These are phyloP conservation scores for Paramecium sexaurelia DNA, from an alignment of 73 alveolate species.

Conservation along the genomic window DNA sequence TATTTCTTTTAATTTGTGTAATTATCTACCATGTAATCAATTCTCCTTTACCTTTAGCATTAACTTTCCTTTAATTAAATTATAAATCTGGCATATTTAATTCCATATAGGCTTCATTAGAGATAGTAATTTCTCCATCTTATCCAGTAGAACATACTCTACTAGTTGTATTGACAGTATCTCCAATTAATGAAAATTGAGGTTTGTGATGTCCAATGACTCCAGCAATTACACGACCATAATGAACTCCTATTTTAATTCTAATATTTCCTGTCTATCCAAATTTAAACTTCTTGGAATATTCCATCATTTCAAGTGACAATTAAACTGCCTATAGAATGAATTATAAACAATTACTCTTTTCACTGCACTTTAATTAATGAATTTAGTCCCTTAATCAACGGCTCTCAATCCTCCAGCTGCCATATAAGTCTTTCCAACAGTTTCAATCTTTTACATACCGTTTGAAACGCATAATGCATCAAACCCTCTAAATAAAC, in stretches of 20 bases:
- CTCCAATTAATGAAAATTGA: constrained; percentile 94
- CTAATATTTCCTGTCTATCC: constrained; percentile 52
- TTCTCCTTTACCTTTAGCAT: constrained; percentile 72
- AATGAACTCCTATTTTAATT: constrained; percentile 96
- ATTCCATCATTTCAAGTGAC: constrained; percentile 61
- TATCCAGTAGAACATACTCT: constrained; percentile 90
- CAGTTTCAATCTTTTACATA: constrained; percentile 84
- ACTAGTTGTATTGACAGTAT: constrained; percentile 94
- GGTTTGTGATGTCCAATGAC: constrained; percentile 98
- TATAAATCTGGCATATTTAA: constrained; percentile 47
- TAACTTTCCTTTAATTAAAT: constrained; percentile 52
- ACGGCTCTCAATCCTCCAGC: constrained; percentile 88
- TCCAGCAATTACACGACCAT: constrained; percentile 97
- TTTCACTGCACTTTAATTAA: constrained; percentile 37
- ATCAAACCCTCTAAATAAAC: constrained; percentile 68
- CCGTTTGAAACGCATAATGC: constrained; percentile 63
- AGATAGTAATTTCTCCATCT: constrained; percentile 40
- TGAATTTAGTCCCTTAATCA: constrained; percentile 59
- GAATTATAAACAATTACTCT: constrained; percentile 18
- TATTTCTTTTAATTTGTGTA: constrained; percentile 4
- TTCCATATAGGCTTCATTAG: constrained; percentile 61
- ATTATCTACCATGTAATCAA: constrained; percentile 54
- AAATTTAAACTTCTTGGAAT: constrained; percentile 43
- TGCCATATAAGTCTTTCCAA: constrained; percentile 91
- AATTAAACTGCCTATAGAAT: background rate